Conservation (phyloP, 257 asterid species). For the Datura wrightii region DNA sequence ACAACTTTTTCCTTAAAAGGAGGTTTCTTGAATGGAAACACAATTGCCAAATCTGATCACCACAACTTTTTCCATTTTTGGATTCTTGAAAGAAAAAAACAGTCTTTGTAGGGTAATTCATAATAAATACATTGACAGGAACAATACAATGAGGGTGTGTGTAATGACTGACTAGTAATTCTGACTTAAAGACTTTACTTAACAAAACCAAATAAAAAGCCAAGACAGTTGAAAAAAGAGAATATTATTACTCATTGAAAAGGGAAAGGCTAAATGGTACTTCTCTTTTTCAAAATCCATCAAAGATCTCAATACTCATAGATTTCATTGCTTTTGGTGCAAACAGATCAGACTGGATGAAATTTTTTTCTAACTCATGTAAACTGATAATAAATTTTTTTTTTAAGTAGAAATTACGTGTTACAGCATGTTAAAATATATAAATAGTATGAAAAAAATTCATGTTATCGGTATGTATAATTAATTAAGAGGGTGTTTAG, state of each 20-base stretch:
- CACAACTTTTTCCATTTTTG: conserved; percentile 50
- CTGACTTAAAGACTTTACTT: conserved; percentile 55
- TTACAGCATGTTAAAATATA: too few species aligned
- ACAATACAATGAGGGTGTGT: conserved; percentile 55
- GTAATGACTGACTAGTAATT: conserved; percentile 31
- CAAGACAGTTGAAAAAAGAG: conserved; percentile 58
- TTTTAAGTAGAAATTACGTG: too few species aligned
- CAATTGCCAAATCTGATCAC: conserved; percentile 51
- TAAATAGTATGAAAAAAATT: too few species aligned
- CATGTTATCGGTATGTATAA: too few species aligned
- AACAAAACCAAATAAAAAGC: conserved; percentile 54
- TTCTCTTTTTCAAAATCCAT: conserved; percentile 31
- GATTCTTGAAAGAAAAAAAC: neutral
- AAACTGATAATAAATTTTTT: too few species aligned
- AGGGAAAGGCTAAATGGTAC: conserved; percentile 44
- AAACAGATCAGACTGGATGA: conserved; percentile 23
- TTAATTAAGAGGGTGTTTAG: too few species aligned
- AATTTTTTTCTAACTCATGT: too few species aligned
- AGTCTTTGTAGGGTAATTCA: conserved; percentile 38
- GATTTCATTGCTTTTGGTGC: conserved; percentile 42
- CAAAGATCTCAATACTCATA: conserved; percentile 33
- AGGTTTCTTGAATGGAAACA: conserved; percentile 58
- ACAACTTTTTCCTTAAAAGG: conserved; percentile 52
- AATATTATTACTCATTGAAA: conserved; percentile 62
- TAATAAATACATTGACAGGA: conserved; percentile 61